Conservation (phyloP, 2,329 filamentous ascomycete genomes). For the Aureobasidium sp. region DNA sequence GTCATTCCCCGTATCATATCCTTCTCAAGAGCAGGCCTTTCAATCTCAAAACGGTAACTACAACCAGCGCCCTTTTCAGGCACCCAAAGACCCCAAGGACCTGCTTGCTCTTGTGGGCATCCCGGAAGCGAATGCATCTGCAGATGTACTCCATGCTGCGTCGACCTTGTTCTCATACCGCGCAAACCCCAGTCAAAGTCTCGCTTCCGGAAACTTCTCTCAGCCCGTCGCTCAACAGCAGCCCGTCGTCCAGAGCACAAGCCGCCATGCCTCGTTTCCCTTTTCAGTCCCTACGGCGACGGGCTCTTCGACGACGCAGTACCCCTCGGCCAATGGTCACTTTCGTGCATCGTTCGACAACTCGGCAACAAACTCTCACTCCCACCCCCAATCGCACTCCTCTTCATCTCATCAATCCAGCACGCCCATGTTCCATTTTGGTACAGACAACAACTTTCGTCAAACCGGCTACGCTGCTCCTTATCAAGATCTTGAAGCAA, state of each 20-base stretch:
- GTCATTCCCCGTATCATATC: background rate
- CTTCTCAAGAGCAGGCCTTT: background rate
- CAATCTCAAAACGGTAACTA: background rate
- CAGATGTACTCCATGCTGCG: constrained; percentile 12
- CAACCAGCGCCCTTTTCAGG: background rate
- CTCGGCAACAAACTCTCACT: background rate
- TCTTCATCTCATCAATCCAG: background rate
- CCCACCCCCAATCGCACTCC: background rate
- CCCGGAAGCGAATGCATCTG: background rate
- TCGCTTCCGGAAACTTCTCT: background rate
- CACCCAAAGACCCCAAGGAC: background rate
- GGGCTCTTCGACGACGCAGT: background rate
- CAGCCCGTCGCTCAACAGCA: background rate
- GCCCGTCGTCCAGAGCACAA: background rate
- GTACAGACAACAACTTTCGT: constrained; percentile 12
- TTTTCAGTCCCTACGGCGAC: background rate
- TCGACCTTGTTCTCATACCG: constrained; percentile 10
- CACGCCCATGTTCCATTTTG: constrained; percentile 9
- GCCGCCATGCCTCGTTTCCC: constrained; percentile 7
- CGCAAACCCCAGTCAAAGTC: background rate
- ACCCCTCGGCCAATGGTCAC: constrained; percentile 7
- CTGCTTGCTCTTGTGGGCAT: constrained; percentile 7
- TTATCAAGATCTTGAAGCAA: constrained; percentile 2
- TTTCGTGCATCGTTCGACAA: constrained; percentile 12
- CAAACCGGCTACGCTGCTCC: constrained; percentile 12